These are phyloP conservation scores for Colletotrichum sidae DNA, from an alignment of 2,329 filamentous ascomycete genomes.

Conservation along the genomic window DNA sequence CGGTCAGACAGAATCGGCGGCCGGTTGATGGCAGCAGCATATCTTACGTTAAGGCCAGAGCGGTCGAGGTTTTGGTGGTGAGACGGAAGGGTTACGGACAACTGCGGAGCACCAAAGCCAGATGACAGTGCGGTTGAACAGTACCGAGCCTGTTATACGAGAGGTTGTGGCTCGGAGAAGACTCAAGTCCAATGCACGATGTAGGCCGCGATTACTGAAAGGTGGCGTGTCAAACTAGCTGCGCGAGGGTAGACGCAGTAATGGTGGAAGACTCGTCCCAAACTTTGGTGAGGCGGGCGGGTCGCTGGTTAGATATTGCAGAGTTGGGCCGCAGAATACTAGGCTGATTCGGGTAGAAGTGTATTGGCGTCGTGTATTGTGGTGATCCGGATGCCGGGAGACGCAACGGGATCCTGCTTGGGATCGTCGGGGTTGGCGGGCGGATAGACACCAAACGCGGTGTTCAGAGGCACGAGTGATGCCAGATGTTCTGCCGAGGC, in stretches of 20 bases:
- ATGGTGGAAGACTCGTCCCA: conserved; percentile 22
- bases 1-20: conserved; percentile 25
- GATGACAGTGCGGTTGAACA: conserved; percentile 17
- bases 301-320: conserved; percentile 33
- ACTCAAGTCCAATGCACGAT: conserved; percentile 10
- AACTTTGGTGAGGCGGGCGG: conserved; percentile 21
- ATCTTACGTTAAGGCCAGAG: conserved; percentile 12
- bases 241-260: conserved; percentile 33
- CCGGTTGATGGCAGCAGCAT: conserved; percentile 6
- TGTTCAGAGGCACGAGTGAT: conserved; percentile 10
- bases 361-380: conserved; percentile 4
- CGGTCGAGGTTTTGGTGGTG: conserved; percentile 5
- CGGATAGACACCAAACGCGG: conserved; percentile 24
- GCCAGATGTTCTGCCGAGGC: conserved; percentile 13
- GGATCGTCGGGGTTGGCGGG: conserved; percentile 17
- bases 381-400: conserved; percentile 13
- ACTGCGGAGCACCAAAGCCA: conserved; percentile 8
- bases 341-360: background rate
- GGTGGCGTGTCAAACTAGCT: conserved; percentile 25
- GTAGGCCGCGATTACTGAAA: conserved; percentile 13
- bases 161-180: conserved; percentile 6
- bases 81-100: conserved; percentile 7
- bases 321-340: conserved; percentile 13
- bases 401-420: conserved; percentile 25
- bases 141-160: conserved; percentile 15